phyloP scores from a whole-genome alignment of 208 protist species.

The Acanthamoeba polyphaga region DNA sequence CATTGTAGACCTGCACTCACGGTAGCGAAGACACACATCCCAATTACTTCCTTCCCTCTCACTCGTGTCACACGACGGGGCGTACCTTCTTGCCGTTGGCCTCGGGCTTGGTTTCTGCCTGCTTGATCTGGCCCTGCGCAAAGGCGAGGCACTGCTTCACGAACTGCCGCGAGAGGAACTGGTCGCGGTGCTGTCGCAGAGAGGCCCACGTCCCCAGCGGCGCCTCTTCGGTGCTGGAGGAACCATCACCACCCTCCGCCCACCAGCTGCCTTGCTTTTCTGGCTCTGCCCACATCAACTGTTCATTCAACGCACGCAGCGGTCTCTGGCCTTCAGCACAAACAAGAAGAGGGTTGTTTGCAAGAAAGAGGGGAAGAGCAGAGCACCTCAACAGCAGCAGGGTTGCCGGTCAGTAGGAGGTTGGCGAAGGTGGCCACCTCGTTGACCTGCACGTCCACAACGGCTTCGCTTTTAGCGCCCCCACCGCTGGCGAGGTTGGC shows the following conservation, averaged over 20 bases:
- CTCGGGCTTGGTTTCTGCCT: constrained; percentile 34
- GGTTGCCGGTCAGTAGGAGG: constrained; percentile 1
- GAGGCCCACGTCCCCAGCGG: neutral
- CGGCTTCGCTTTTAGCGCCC: neutral
- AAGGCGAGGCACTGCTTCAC: constrained; percentile 51
- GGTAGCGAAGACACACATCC: too few species aligned
- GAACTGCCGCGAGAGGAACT: constrained; percentile 24
- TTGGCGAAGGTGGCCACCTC: constrained; percentile 43
- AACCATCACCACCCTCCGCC: neutral
- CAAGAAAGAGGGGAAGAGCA: neutral
- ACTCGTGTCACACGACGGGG: neutral
- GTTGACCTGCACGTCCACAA: constrained; percentile 8
- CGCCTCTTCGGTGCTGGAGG: neutral
- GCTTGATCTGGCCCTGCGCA: constrained; percentile 45
- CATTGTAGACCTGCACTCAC: constrained; percentile 1
- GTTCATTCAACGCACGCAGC: too few species aligned
- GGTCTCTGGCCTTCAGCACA: neutral
- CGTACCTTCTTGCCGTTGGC: constrained; percentile 48
- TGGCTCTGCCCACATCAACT: constrained; percentile 11
- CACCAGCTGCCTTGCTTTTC: constrained; percentile 20
- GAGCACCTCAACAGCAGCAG: constrained; percentile 33
- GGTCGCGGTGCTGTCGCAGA: neutral
- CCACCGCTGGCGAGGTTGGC: neutral
- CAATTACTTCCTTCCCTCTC: too few species aligned
- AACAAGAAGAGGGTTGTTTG: neutral